Base-by-base conservation (phyloP, 306 rosid genomes). In the Trifolium pratense region DNA sequence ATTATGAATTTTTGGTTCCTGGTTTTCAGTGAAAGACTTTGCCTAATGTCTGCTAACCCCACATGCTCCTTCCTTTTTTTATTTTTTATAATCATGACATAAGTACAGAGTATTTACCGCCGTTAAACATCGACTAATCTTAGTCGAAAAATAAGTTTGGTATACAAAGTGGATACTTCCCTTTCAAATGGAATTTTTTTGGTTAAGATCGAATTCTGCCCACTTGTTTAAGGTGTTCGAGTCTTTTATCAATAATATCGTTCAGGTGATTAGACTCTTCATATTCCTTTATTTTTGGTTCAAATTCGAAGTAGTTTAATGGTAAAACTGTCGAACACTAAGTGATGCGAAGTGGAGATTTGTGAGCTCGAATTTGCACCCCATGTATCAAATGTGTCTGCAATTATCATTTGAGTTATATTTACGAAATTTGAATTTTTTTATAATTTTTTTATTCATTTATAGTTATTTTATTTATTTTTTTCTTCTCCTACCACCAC, bases 21-120 rank as follows among this genome's bases (percentile, higher is more conserved):
- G 90, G 87, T 85, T 85, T 89, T 91, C 92, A 84, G 92, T 87
- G 96, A 88, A 75, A 78, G 65, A 34, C 72, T 75, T 75, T 75
- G 84, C 20, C 55, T 46, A 66, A 66, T 12, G 78, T 81, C 85
- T 70, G 29, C 55, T 32, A 85, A 53, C 89, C 92, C 91, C 93
- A 87, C 97, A 85, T 86, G 90, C 75, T 84, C 15, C 74, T 71
- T 62, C 55, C 70, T 21, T 75, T 20, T 68, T 68, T 65, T 61
- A 15, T 52, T 66, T 36, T 36, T 68, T 31, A 40, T 49, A 29
- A 59, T 49, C 56, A 43, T 43, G 2, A 43, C 15, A 0, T 43
- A 13, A 0, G 32, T 29, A 29, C 6, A 4, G 29, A 39, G 13
- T 40, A 11, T 40, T 10, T 4, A 4, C 4, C 13, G 15, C 3